Conservation (phyloP, 495 filamentous ascomycete genomes). For the Entonaema liquescens region DNA sequence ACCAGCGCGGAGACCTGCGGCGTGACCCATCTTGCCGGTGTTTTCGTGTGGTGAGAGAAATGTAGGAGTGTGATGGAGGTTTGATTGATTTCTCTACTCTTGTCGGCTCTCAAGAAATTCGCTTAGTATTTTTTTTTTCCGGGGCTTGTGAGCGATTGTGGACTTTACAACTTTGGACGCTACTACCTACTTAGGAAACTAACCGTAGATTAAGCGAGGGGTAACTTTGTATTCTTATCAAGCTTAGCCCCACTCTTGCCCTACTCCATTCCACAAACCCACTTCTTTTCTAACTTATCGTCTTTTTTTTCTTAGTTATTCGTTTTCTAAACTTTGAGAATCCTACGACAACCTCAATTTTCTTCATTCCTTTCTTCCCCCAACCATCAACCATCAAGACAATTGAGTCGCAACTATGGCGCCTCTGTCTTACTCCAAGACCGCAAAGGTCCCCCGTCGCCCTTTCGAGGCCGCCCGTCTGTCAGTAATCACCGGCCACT, state of each 20-base stretch:
- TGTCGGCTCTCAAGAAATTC: constrained; percentile 38
- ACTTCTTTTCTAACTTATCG: constrained; percentile 44
- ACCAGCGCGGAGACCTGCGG: constrained; percentile 91
- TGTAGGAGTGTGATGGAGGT: constrained; percentile 46
- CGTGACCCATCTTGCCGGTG: constrained; percentile 85
- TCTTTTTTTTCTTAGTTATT: constrained; percentile 45
- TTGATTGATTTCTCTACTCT: constrained; percentile 34
- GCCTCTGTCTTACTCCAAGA: constrained; percentile 88
- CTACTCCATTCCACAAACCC: constrained; percentile 53
- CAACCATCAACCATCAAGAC: constrained; percentile 31
- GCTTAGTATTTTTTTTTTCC: constrained; percentile 37
- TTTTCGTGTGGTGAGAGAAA: constrained; percentile 50
- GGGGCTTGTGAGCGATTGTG: constrained; percentile 35
- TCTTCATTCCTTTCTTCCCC: constrained; percentile 31
- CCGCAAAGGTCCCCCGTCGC: constrained; percentile 89
- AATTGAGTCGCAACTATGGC: constrained; percentile 51
- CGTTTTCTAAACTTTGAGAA: constrained; percentile 43
- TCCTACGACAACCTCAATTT: constrained; percentile 53
- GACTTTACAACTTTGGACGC: constrained; percentile 19
- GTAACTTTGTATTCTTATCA: constrained; percentile 4
- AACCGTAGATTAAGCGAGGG: constrained; percentile 43
- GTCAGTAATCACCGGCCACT: constrained; percentile 97
- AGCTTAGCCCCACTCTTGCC: constrained; percentile 38
- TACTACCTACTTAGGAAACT: not conserved
- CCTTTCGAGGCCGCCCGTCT: constrained; percentile 99